A percentile compares a stretch with the other conserved stretches of the same genome.
Evolutionary conservation across 2,329 filamentous ascomycete species (phyloP).

Genomic region (Ascocoryne sarcoides): DNA sequence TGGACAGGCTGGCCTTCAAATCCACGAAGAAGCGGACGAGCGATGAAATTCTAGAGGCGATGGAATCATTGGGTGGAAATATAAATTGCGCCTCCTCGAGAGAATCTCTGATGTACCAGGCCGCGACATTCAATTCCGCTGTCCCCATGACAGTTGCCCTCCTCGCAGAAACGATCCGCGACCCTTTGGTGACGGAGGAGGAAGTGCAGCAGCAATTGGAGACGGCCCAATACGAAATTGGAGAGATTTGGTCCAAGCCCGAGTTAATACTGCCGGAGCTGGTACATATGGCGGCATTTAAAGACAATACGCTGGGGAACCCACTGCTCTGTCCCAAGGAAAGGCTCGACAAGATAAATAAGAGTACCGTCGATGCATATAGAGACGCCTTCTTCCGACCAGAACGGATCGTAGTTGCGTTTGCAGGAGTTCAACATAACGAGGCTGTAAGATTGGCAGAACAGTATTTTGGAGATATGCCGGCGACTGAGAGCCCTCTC

Average conservation of each 20-base stretch:
- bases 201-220: constrained; percentile 82
- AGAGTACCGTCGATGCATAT: constrained; percentile 66
- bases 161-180: constrained; percentile 86
- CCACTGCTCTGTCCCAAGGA: constrained; percentile 87
- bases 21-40: constrained; percentile 62
- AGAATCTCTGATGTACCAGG: constrained; percentile 98
- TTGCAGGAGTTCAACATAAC: constrained; percentile 79
- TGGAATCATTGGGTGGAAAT: constrained; percentile 87
- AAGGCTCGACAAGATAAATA: constrained; percentile 65
- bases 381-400: constrained; percentile 77
- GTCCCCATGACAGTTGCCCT: constrained; percentile 75
- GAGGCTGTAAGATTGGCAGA: constrained; percentile 73
- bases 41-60: constrained; percentile 78
- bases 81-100: constrained; percentile 94
- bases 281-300: constrained; percentile 90
- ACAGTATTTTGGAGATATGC: constrained; percentile 89
- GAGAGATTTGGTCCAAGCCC: constrained; percentile 95
- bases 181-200: constrained; percentile 74
- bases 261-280: constrained; percentile 93
- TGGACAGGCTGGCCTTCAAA: constrained; percentile 94
- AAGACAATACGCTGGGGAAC: constrained; percentile 92
- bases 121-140: constrained; percentile 90
- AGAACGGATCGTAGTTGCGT: constrained; percentile 87
- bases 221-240: constrained; percentile 91
- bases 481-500: constrained; percentile 39